Evolutionary conservation across 2,329 filamentous ascomycete species (phyloP).

Genomic region (Apiospora hydei): DNA sequence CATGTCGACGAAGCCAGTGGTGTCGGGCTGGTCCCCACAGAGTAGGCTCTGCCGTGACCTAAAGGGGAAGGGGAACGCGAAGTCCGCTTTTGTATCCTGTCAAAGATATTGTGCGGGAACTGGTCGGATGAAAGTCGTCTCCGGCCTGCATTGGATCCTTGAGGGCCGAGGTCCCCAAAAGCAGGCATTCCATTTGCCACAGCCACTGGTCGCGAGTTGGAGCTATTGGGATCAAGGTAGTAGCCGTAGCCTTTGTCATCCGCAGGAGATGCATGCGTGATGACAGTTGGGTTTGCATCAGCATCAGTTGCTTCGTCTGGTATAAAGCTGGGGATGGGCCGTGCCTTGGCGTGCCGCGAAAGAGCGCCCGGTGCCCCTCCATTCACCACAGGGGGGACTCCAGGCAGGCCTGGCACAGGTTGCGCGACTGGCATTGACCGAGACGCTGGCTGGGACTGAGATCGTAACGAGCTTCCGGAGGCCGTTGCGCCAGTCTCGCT

Average conservation of each 20-base stretch:
- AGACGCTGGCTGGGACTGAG: slow-evolving; percentile 71
- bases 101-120: slow-evolving; percentile 60
- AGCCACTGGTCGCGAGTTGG: slow-evolving; percentile 35
- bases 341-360: slow-evolving; percentile 53
- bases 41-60: slow-evolving; percentile 56
- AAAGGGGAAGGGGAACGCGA: slow-evolving; percentile 65
- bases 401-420: slow-evolving; percentile 39
- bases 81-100: slow-evolving; percentile 57
- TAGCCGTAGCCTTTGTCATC: slow-evolving; percentile 54
- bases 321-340: slow-evolving; percentile 62
- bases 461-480: slow-evolving; percentile 64
- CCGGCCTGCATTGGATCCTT: slow-evolving; percentile 47
- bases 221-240: slow-evolving; percentile 43
- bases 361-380: slow-evolving; percentile 45
- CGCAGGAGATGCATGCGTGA: slow-evolving; percentile 55
- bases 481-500: slow-evolving; percentile 56
- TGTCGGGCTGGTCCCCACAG: slow-evolving; percentile 49
- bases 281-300: slow-evolving; percentile 50
- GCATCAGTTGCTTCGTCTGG: slow-evolving; percentile 57
- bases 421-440: slow-evolving; percentile 48
- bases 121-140: slow-evolving; percentile 62
- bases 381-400: slow-evolving; percentile 45
- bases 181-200: slow-evolving; percentile 50
- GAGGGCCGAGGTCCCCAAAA: slow-evolving; percentile 55
- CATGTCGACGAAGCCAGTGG: slow-evolving; percentile 51